A percentile compares a stretch with the other conserved stretches of the same genome.
These are phyloP conservation scores for Pouteria campechiana DNA, from an alignment of 179 eudicot species.

Conservation along the genomic window DNA sequence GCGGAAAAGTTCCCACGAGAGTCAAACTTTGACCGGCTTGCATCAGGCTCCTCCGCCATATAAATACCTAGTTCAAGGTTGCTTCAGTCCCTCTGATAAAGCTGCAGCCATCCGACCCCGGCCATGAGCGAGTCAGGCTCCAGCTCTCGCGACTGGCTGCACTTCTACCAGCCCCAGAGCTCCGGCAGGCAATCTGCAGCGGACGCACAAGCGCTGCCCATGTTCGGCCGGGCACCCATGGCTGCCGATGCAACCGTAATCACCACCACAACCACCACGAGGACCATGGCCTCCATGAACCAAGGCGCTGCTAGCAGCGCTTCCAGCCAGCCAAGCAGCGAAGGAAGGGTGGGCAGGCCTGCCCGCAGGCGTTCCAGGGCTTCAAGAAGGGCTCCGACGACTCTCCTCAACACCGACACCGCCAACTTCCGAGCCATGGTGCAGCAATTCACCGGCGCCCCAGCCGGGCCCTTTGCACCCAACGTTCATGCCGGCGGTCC, in stretches of 20 bases:
- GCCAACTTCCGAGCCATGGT: constrained; percentile 69
- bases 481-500: constrained; percentile 8
- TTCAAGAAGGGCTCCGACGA: constrained; percentile 49
- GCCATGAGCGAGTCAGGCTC: constrained; percentile 3
- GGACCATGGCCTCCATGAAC: constrained; percentile 1
- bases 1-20: no score
- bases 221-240: not conserved
- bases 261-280: not conserved
- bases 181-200: not conserved
- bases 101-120: no score
- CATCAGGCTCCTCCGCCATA: no score
- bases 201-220: not conserved
- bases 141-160: not conserved
- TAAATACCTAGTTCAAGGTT: no score
- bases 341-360: constrained; percentile 30
- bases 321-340: constrained; percentile 5
- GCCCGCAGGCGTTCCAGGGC: constrained; percentile 38
- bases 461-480: not conserved
- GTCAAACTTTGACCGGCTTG: no score
- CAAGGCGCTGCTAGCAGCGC: not conserved
- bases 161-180: constrained; percentile 1
- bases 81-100: no score
- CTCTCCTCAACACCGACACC: constrained; percentile 47
- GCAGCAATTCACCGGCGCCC: constrained; percentile 60
- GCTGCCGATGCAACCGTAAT: not conserved